phyloP scores from a whole-genome alignment of 2,329 filamentous ascomycete genomes.

The Conoideocrella luteorostrata region DNA sequence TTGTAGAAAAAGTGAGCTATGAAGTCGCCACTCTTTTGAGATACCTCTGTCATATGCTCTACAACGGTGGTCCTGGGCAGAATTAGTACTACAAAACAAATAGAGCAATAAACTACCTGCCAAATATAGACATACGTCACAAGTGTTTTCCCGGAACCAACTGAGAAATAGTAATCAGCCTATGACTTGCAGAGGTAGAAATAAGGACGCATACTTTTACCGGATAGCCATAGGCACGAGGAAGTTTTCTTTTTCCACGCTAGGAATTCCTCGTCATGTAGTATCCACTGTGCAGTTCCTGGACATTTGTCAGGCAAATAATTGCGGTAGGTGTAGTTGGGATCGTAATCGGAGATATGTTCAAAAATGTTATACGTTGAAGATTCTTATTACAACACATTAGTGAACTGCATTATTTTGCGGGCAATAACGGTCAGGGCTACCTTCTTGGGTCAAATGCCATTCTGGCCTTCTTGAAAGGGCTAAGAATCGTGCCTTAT shows the following conservation, averaged over 20 bases:
- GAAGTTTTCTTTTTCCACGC: background rate
- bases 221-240: background rate
- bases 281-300: slow-evolving; percentile 1
- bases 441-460: background rate
- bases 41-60: background rate
- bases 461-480: slow-evolving; percentile 1
- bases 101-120: background rate
- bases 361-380: background rate
- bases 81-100: background rate
- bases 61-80: background rate
- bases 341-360: background rate
- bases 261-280: background rate
- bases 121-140: background rate
- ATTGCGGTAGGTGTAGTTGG: background rate
- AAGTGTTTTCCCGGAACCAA: slow-evolving; percentile 1
- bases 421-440: background rate
- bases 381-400: background rate
- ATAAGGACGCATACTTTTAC: slow-evolving; percentile 2
- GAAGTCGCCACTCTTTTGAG: background rate
- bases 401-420: background rate
- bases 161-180: background rate
- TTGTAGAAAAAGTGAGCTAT: slow-evolving; percentile 2
- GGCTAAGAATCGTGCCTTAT: background rate
- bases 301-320: background rate
- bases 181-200: background rate